phyloP scores from a whole-genome alignment of 441 rosid species.

The Cnidoscolus chayamansa region DNA sequence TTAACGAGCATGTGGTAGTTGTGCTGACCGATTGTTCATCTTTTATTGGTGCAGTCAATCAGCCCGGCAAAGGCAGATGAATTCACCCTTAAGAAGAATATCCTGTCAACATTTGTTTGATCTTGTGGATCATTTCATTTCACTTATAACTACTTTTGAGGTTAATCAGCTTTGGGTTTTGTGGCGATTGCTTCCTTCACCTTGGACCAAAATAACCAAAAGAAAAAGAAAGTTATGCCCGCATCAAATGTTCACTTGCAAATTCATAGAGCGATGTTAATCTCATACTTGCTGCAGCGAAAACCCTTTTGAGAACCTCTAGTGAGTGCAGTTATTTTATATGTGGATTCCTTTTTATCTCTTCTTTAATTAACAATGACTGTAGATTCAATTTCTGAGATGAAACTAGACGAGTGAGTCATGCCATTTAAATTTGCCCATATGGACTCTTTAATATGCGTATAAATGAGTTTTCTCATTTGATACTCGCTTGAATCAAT shows the following conservation, averaged over 20 bases:
- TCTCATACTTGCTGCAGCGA: not conserved
- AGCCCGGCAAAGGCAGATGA: conserved; percentile 88
- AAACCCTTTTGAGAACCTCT: conserved; percentile 15
- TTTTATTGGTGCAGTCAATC: conserved; percentile 51
- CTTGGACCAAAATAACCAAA: no score
- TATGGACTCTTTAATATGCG: no score
- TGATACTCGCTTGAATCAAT: no score
- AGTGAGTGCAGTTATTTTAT: conserved; percentile 8
- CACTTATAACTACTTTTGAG: conserved; percentile 1
- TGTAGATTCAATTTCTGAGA: not conserved
- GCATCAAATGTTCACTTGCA: not conserved
- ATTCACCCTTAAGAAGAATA: conserved; percentile 76
- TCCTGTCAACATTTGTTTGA: conserved; percentile 60
- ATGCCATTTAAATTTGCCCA: no score
- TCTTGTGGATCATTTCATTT: conserved; percentile 4
- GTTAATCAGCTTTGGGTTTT: conserved; percentile 4
- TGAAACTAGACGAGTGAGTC: not conserved
- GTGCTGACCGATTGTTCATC: not conserved
- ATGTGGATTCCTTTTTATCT: not conserved
- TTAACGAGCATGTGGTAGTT: not conserved
- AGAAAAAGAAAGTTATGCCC: no score
- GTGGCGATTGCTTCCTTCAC: conserved; percentile 11
- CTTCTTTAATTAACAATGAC: conserved; percentile 7
- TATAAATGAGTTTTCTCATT: no score
- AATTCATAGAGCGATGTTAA: conserved; percentile 7